phyloP scores from a whole-genome alignment of 306 rosid species.

The Cucurbita pepo region DNA sequence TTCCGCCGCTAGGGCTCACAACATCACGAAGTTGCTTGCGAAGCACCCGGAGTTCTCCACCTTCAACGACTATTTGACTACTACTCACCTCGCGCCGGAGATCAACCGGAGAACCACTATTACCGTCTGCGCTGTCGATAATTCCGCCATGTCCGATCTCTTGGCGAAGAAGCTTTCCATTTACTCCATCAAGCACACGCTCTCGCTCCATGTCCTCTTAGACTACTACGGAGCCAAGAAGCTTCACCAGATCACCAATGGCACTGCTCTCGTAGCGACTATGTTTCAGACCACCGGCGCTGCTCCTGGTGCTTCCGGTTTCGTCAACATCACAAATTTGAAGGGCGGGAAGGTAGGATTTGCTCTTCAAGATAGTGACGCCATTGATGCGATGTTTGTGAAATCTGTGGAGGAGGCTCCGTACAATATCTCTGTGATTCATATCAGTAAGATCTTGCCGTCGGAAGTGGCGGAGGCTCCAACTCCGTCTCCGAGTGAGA shows the following conservation, averaged over 20 bases:
- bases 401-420: conserved; percentile 62
- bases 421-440: conserved; percentile 66
- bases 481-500: conserved; percentile 47
- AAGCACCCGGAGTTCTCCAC: conserved; percentile 64
- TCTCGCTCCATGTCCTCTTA: conserved; percentile 78
- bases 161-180: conserved; percentile 37
- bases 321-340: conserved; percentile 77
- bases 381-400: conserved; percentile 34
- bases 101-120: conserved; percentile 53
- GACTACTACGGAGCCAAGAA: conserved; percentile 88
- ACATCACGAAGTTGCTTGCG: conserved; percentile 21
- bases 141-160: conserved; percentile 60
- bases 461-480: conserved; percentile 66
- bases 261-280: conserved; percentile 77
- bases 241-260: conserved; percentile 96
- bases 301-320: conserved; percentile 65
- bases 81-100: conserved; percentile 61
- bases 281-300: conserved; percentile 77
- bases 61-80: conserved; percentile 61
- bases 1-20: neutral
- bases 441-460: conserved; percentile 53
- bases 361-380: conserved; percentile 41
- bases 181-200: conserved; percentile 57
- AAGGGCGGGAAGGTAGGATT: conserved; percentile 76
- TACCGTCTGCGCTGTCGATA: conserved; percentile 77